These are phyloP conservation scores for Alternaria atra DNA, from an alignment of 2,329 filamentous ascomycete species.

Conservation along the genomic window DNA sequence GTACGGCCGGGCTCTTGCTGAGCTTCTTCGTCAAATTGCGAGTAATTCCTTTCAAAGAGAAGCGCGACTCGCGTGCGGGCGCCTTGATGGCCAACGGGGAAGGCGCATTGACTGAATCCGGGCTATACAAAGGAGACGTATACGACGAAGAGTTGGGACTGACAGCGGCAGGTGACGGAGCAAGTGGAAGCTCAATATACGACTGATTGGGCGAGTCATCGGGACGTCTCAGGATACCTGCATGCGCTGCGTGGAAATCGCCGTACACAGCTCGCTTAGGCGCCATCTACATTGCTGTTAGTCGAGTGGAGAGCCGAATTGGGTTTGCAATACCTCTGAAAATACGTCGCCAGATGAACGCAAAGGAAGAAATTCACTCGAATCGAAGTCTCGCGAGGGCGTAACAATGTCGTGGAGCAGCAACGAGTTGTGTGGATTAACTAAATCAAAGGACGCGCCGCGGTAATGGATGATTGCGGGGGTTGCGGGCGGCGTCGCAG, in stretches of 20 bases:
- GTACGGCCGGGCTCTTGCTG: constrained; percentile 22
- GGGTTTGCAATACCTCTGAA: constrained; percentile 25
- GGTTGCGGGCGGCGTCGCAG: constrained; percentile 48
- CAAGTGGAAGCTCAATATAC: constrained; percentile 29
- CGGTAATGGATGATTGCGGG: constrained; percentile 52
- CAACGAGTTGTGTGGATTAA: constrained; percentile 52
- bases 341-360: constrained; percentile 34
- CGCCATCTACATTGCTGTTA: constrained; percentile 38
- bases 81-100: constrained; percentile 32
- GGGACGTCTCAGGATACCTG: constrained; percentile 36
- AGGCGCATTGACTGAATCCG: constrained; percentile 31
- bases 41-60: constrained; percentile 44
- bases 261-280: constrained; percentile 42
- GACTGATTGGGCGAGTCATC: constrained; percentile 26
- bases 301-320: not conserved
- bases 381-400: constrained; percentile 48
- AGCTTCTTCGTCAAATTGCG: constrained; percentile 41
- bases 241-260: constrained; percentile 42
- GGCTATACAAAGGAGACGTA: constrained; percentile 37
- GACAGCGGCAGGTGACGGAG: constrained; percentile 37
- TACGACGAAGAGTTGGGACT: constrained; percentile 41
- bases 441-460: constrained; percentile 51
- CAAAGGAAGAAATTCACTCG: constrained; percentile 42
- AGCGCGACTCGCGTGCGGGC: constrained; percentile 34
- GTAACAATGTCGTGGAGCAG: constrained; percentile 49